Base-by-base conservation (phyloP, 352 stramenopile species). In the Globisporangium apiculatum region DNA sequence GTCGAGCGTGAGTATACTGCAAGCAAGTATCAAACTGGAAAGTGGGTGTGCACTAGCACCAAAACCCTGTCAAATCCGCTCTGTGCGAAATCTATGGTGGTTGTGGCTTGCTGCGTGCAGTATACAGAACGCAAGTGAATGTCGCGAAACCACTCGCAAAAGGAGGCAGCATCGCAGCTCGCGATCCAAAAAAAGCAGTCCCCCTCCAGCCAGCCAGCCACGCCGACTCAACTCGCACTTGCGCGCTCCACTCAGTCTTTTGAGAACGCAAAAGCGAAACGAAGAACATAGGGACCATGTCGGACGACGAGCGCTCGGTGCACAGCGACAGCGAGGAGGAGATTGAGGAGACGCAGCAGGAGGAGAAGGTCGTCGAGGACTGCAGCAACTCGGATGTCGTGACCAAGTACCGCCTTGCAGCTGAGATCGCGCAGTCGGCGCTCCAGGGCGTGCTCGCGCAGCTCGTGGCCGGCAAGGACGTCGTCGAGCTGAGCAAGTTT, bases 351-450 rank as follows among this genome's bases (percentile, higher is more conserved):
- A 71, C 61, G 64, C 68, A 74, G 57, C 68, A 74, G 57, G 73
- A 86, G 57, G 60, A 70, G n/a, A 75, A 87, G 64, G 73, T 75
- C 50, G 61, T 94, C 11, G 86, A 94, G 61, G 86, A 95, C 75
- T 87, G 83, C 65, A 89, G 78, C 65, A 92, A 88, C 79, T 91
- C 86, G 71, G 83, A 98, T 64, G 92, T 98, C 3, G 86, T 96
- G 41, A 94, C 87, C 68, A 98, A 98, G 85, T 99, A 99, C 82
- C 93, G 98, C 62, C 84, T 99, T 59, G 97, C 97, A 6, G 91
- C 96, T 38, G 98, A 99, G 74, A 99, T 99, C 80, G 94, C 95
- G 46, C 98, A 99, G 70, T 91, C 97, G 47, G 96, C 97, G 15
- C 79, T 99, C 7, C 71, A 96, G 52, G 97, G 95, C 60, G 83